Conservation (phyloP, 1,284 basidiomycete genomes). For the Heterobasidion occidentale region DNA sequence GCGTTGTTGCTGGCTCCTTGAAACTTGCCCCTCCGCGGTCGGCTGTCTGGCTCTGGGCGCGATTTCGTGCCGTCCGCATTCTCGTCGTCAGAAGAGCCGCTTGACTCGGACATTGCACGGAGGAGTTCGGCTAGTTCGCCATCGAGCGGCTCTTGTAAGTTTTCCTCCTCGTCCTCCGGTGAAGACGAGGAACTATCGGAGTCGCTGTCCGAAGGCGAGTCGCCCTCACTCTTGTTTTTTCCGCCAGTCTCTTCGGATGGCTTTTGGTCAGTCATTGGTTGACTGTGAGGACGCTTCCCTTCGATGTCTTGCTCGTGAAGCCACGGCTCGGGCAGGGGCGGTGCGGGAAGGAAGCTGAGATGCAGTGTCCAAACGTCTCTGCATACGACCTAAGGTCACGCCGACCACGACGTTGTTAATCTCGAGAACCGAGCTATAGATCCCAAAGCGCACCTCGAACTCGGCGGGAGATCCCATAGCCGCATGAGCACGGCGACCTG, state of each 20-base stretch:
- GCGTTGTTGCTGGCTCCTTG: constrained; percentile 20
- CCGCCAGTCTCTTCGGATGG: constrained; percentile 4
- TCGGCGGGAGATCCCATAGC: constrained; percentile 70
- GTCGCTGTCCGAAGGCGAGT: not conserved
- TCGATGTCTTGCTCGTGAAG: constrained; percentile 30
- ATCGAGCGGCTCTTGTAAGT: constrained; percentile 8
- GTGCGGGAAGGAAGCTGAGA: constrained; percentile 53
- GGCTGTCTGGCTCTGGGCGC: constrained; percentile 9
- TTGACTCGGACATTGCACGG: constrained; percentile 42
- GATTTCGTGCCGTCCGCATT: constrained; percentile 17
- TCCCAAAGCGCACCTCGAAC: constrained; percentile 56
- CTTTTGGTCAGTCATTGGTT: not conserved
- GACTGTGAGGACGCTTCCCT: constrained; percentile 1
- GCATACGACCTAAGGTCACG: constrained; percentile 53
- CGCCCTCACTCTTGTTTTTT: not conserved
- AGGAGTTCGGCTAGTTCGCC: constrained; percentile 46
- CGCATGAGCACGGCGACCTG: constrained; percentile 59
- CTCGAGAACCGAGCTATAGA: not conserved
- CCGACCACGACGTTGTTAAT: not conserved
- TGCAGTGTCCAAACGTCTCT: constrained; percentile 79
- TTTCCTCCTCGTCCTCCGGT: not conserved
- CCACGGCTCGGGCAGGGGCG: constrained; percentile 55
- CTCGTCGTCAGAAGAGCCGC: constrained; percentile 36
- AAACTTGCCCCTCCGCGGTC: constrained; percentile 9
- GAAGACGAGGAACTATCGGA: not conserved